phyloP scores from a whole-genome alignment of 2,329 filamentous ascomycete genomes.

The Pseudogymnoascus pannorum region DNA sequence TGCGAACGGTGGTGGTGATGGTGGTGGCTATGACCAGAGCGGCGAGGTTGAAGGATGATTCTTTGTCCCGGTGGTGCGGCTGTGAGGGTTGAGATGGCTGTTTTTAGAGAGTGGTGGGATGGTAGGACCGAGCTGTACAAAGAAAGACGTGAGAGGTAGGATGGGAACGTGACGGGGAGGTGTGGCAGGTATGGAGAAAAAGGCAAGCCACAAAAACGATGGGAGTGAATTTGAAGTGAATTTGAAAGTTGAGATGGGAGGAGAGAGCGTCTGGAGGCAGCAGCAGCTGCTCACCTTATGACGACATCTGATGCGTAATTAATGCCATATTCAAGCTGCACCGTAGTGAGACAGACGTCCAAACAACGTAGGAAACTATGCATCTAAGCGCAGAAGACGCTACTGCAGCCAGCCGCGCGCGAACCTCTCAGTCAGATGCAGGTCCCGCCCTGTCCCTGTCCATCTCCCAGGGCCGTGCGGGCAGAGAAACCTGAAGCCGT shows the following conservation, averaged over 20 bases:
- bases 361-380: conserved; percentile 4
- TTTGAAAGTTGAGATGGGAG: background rate
- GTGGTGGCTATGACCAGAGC: conserved; percentile 6
- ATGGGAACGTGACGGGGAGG: background rate
- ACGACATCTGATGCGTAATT: background rate
- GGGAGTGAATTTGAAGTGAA: background rate
- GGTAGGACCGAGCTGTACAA: background rate
- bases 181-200: background rate
- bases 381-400: background rate
- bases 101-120: background rate
- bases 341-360: background rate
- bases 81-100: conserved; percentile 5
- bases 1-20: background rate
- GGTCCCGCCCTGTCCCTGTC: background rate
- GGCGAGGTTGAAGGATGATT: background rate
- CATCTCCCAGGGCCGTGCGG: conserved; percentile 28
- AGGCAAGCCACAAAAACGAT: conserved; percentile 2
- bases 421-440: background rate
- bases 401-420: conserved; percentile 7
- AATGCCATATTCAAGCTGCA: background rate
- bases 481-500: conserved; percentile 76
- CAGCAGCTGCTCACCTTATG: conserved; percentile 6
- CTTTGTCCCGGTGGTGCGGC: background rate
- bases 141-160: background rate
- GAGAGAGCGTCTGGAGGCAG: background rate